Percentiles rank a stretch among this genome's conserved stretches.
These are phyloP conservation scores for Paulownia fortunei DNA, from an alignment of 257 asterid species.

Conservation along the genomic window DNA sequence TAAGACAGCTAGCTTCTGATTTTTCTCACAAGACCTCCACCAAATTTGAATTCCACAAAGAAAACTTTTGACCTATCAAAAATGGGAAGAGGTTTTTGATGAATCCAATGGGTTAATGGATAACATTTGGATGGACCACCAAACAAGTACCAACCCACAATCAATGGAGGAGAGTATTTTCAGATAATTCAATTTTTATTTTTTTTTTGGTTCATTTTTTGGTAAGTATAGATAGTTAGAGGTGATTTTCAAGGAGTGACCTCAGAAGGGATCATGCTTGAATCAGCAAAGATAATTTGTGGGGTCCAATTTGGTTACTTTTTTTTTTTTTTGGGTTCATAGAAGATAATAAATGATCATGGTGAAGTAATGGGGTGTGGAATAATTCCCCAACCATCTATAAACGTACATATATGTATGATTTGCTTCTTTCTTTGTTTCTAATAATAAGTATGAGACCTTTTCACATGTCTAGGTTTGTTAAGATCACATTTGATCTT, in stretches of 20 bases:
- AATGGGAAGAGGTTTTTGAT: background rate
- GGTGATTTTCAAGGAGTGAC: constrained; percentile 20
- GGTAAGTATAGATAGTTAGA: constrained; percentile 18
- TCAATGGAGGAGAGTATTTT: constrained; percentile 15
- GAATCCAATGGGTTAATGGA: background rate
- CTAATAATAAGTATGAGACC: background rate
- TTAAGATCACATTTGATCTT: constrained; percentile 2
- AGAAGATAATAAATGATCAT: constrained; percentile 27
- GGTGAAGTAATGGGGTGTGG: constrained; percentile 31
- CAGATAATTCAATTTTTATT: background rate
- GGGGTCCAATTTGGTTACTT: constrained; percentile 30
- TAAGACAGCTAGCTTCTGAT: constrained; percentile 69
- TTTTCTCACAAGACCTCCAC: constrained; percentile 77
- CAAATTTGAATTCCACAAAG: constrained; percentile 90
- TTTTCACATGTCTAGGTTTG: constrained; percentile 25
- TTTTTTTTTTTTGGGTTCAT: background rate
- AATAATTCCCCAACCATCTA: constrained; percentile 28
- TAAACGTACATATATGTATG: constrained; percentile 22
- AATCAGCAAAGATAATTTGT: constrained; percentile 30
- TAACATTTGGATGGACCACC: constrained; percentile 40
- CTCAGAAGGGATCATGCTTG: constrained; percentile 32
- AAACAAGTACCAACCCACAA: constrained; percentile 22
- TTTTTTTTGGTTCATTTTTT: background rate
- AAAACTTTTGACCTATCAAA: constrained; percentile 59
- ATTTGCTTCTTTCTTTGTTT: background rate